Evolutionary conservation across 768 basidiomycete genomes (phyloP), one percentile per base, ranked within the genome.

Genomic region (Sistotremastrum niveocremeum): DNA sequence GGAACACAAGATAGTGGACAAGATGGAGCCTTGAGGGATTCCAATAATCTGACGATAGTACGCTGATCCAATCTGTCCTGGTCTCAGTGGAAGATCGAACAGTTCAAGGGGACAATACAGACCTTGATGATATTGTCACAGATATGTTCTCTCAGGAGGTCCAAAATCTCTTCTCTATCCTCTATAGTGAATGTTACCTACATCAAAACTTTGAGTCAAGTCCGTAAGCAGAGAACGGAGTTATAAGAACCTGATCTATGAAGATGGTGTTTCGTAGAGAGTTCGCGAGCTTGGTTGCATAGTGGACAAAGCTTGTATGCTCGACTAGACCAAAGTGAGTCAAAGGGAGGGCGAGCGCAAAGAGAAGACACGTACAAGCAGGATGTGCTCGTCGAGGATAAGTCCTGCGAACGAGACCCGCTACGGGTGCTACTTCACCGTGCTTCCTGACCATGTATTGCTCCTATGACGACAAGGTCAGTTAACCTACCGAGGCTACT

Each of bases 1-100:
- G 1, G 85, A 84, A 59, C 95, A 99, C 1, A 99, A 65, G n/a
- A 98, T 57, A 0, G 84, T 74, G 5, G 91, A 95, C n/a, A 98
- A 65, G n/a, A 91, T 78, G 2, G 93, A 97, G 20, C 95, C 95
- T 61, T 99, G 95, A 1, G 95, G 94, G 28, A 99, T 99, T 2
- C 95, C 95, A 31, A 87, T 75, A n/a, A 73, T 75, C 61, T 99
- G 95, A 8, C 83, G 78, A 58, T 83, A 94, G 56, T 82, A 88
- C 37, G 73, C 62, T n/a, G 64, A 54, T 1, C 84, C 86, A 44
- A 95, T 90, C 89, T 94, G 52, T 3, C 29, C 2, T n/a, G 20
- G 35, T 39, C 5, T 33, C 8, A 34, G 41, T 10, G 34, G 29
- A 30, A 34, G 33, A 37, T 12, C 3, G 30, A 44, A 30, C 41